Evolutionary conservation across 257 asterid species (phyloP).

Genomic region (Plantago elongata): DNA sequence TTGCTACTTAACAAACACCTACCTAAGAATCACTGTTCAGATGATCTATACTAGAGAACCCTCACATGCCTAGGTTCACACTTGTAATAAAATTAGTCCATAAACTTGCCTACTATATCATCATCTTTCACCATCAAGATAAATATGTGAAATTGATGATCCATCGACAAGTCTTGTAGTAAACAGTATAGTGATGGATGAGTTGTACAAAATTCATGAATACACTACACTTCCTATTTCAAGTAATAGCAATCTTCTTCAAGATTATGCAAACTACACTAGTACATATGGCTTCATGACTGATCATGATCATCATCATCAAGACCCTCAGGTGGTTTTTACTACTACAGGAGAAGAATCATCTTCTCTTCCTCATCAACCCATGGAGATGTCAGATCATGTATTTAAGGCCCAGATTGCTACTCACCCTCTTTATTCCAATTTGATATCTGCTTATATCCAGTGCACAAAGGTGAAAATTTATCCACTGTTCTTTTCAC

Average conservation of each 20-base stretch:
- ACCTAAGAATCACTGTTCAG: slow-evolving; percentile 28
- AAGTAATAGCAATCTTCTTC: slow-evolving; percentile 9
- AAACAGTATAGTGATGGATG: slow-evolving; percentile 33
- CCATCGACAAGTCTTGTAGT: neutral
- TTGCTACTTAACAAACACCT: slow-evolving; percentile 4
- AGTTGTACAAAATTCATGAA: slow-evolving; percentile 43
- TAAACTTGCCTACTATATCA: no score
- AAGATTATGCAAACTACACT: slow-evolving; percentile 14
- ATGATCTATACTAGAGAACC: neutral
- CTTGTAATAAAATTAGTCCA: slow-evolving; percentile 1
- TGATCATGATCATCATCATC: slow-evolving; percentile 10
- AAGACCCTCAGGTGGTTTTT: slow-evolving; percentile 2
- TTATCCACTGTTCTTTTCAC: neutral
- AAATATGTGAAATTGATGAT: neutral
- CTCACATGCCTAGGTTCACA: slow-evolving; percentile 15
- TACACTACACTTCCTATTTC: slow-evolving; percentile 25
- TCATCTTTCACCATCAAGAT: neutral
- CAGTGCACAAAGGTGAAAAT: slow-evolving; percentile 62
- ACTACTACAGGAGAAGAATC: slow-evolving; percentile 7
- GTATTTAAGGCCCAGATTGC: slow-evolving; percentile 68
- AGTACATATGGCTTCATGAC: neutral
- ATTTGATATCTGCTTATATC: slow-evolving; percentile 61
- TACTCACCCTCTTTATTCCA: slow-evolving; percentile 79
- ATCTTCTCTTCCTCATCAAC: no score
- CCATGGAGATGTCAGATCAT: slow-evolving; percentile 36